Percentiles rank a stretch among this genome's conserved stretches.
Conservation (phyloP, 805 yeast species). For the Cyberlindnera subsufficiens region DNA sequence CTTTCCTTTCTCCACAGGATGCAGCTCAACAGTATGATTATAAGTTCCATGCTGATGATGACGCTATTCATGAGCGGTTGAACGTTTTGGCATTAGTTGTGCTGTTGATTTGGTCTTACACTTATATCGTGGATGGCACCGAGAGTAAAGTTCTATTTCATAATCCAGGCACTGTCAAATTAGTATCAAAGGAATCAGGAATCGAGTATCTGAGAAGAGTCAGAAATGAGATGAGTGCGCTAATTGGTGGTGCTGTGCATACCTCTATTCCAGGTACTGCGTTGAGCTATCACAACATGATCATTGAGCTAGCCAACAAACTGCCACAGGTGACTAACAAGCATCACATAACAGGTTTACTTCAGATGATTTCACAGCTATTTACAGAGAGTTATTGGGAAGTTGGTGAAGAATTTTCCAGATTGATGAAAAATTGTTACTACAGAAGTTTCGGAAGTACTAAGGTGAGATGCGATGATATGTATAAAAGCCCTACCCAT, state of each 20-base stretch:
- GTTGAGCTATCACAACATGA: constrained; percentile 33
- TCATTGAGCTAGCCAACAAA: constrained; percentile 35
- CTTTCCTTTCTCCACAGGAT: constrained; percentile 51
- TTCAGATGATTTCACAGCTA: constrained; percentile 38
- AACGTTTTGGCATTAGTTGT: constrained; percentile 28
- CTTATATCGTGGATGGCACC: constrained; percentile 41
- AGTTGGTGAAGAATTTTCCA: constrained; percentile 50
- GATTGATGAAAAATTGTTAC: constrained; percentile 46
- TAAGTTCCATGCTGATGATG: constrained; percentile 45
- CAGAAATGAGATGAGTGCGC: constrained; percentile 32
- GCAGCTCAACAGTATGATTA: constrained; percentile 32
- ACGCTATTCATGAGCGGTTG: constrained; percentile 38
- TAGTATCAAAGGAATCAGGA: constrained; percentile 41
- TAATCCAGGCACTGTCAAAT: constrained; percentile 12
- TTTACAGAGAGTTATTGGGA: constrained; percentile 45
- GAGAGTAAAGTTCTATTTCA: constrained; percentile 29
- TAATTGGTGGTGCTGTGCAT: constrained; percentile 26
- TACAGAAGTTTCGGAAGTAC: constrained; percentile 47
- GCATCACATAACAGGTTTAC: constrained; percentile 50
- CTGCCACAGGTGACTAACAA: constrained; percentile 35
- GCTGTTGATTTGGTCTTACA: constrained; percentile 45
- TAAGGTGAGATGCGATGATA: constrained; percentile 41
- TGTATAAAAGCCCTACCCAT: constrained; percentile 38
- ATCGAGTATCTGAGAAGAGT: constrained; percentile 45
- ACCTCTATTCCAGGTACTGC: constrained; percentile 28